phyloP scores from a whole-genome alignment of 768 basidiomycete species.

The Saitozyma sp. region DNA sequence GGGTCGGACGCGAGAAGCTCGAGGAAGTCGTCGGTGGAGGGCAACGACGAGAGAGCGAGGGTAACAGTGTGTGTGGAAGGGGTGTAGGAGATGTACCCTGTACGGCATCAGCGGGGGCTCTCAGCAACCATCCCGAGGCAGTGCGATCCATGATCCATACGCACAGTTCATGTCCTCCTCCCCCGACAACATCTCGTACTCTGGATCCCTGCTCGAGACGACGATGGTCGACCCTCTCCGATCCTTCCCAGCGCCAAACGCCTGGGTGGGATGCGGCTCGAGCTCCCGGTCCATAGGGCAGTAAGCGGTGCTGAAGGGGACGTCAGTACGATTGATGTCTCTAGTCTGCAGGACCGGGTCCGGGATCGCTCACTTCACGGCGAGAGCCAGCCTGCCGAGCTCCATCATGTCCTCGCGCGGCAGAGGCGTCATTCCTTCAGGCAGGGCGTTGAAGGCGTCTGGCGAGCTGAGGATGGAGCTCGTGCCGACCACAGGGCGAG shows the following conservation, averaged over 20 bases:
- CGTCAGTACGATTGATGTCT: too few species aligned
- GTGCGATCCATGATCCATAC: background rate
- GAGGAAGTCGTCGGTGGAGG: conserved; percentile 29
- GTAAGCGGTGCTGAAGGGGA: conserved; percentile 15
- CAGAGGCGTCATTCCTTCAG: conserved; percentile 17
- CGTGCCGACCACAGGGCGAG: too few species aligned
- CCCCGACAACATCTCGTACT: conserved; percentile 11
- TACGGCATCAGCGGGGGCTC: conserved; percentile 3
- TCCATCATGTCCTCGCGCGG: conserved; percentile 27
- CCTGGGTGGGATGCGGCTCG: conserved; percentile 10
- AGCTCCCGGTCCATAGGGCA: conserved; percentile 21
- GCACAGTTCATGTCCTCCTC: conserved; percentile 20
- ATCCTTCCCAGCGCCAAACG: background rate
- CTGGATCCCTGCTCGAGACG: conserved; percentile 20
- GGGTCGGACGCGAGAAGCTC: conserved; percentile 31
- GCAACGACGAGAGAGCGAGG: conserved; percentile 37
- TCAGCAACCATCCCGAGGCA: background rate
- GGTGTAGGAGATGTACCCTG: conserved; percentile 47
- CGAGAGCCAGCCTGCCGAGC: conserved; percentile 18
- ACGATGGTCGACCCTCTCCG: conserved; percentile 10
- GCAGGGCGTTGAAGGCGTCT: conserved; percentile 6
- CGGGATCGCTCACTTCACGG: conserved; percentile 22
- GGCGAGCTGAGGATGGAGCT: too few species aligned
- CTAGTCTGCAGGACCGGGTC: conserved; percentile 4
- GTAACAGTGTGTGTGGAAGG: conserved; percentile 43